A percentile compares a stretch with the other conserved stretches of the same genome.
These are phyloP conservation scores for Teratosphaeria nubilosa DNA, from an alignment of 2,329 filamentous ascomycete genomes.

Conservation along the genomic window DNA sequence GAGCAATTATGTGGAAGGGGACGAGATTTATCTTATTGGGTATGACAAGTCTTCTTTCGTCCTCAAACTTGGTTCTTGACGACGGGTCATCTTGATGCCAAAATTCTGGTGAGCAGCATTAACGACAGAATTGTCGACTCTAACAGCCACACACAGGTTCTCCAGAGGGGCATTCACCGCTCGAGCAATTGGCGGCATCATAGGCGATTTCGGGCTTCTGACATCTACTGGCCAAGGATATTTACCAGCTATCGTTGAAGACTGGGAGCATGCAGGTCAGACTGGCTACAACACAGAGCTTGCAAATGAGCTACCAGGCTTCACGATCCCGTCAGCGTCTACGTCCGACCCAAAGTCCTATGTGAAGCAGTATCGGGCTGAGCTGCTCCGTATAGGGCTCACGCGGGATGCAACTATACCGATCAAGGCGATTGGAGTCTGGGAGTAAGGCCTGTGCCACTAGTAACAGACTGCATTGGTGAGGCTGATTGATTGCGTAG, in stretches of 20 bases:
- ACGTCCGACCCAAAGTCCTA: neutral
- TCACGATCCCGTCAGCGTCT: neutral
- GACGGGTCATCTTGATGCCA: no score
- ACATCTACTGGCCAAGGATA: slow-evolving; percentile 18
- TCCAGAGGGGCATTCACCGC: slow-evolving; percentile 34
- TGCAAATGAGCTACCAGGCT: neutral
- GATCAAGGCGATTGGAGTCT: slow-evolving; percentile 31
- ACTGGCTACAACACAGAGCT: slow-evolving; percentile 2
- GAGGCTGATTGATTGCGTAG: neutral
- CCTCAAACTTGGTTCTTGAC: neutral
- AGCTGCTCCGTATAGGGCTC: neutral
- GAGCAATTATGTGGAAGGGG: slow-evolving; percentile 43
- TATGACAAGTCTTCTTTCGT: neutral
- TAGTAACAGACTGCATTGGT: neutral
- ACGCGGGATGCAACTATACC: neutral
- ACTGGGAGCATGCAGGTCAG: slow-evolving; percentile 15
- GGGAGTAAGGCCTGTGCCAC: slow-evolving; percentile 15
- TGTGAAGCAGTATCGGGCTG: neutral
- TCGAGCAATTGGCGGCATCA: slow-evolving; percentile 30
- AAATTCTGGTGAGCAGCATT: neutral
- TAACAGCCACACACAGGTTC: slow-evolving; percentile 13
- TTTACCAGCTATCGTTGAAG: slow-evolving; percentile 19
- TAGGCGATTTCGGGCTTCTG: slow-evolving; percentile 32
- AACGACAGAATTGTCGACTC: neutral
- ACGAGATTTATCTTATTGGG: slow-evolving; percentile 35